Evolutionary conservation across 1,139 yeast genomes (phyloP), one percentile per base, ranked within the genome.

Genomic region (Yamadazyma triangularis): DNA sequence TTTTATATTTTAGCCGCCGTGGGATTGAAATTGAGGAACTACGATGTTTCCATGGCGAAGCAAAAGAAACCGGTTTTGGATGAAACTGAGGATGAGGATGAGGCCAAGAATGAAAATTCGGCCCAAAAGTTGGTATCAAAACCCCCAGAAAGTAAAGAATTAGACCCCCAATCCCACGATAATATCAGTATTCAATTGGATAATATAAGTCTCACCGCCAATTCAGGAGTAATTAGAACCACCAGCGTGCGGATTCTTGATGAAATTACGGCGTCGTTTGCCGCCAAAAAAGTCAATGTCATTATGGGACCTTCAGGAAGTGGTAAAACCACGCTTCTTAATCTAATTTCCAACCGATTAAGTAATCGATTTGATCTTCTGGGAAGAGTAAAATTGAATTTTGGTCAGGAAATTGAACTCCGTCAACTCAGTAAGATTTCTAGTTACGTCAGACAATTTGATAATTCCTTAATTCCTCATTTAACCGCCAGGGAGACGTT

Each of bases 251-350:
- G 29, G 4, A 44, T 58, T 24, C 56, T 84, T 29, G 53, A 71
- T 24, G 59, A 70, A 13, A 58, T 85, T 6, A 59, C 66, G 37
- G 87, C 88, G 0, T 47, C 49, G 4, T 85, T 86, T 52, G 56
- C 63, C 24, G 75, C 84, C 2, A 54, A 82, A 4, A 65, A 75
- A 27, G 66, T 86, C n/a, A 86, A 85, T 55, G 91, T 84, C 0
- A 83, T 86, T 23, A 77, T 86, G 82, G 95, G 95, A 0, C 95
- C 95, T 0, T 83, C 93, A 2, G 95, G 95, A 0, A 78, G 88
- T 5, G 95, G 95, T 3, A 86, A 86, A 49, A 79, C 93, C 0
- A 80, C 94, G 0, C 54, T 85, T 19, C 58, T 86, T 34, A 85
- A 82, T 45, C 61, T 70, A 29, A 60, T 86, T 25, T 79, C 93